phyloP scores from a whole-genome alignment of 805 yeast species.

The Barnettozyma californica region DNA sequence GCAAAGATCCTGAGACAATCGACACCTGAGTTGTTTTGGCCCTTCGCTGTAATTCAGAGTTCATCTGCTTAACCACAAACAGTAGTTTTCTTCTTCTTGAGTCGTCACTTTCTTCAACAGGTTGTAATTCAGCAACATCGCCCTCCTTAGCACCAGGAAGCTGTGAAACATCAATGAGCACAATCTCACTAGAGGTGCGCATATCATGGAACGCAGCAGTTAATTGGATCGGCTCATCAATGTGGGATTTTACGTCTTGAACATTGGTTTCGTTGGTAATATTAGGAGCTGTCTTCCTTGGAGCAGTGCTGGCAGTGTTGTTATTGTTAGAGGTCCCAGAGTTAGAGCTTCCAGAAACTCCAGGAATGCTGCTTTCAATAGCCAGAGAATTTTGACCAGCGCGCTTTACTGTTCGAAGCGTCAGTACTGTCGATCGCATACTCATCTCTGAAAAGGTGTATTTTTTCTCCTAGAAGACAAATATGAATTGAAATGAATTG shows the following conservation, averaged over 20 bases:
- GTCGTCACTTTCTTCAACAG: conserved; percentile 23
- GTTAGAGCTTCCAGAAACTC: neutral
- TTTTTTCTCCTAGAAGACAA: no score
- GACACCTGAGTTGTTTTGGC: conserved; percentile 42
- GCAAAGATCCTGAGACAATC: conserved; percentile 54
- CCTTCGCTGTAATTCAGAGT: conserved; percentile 27
- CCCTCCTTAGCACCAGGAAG: conserved; percentile 68
- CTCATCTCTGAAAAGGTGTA: conserved; percentile 6
- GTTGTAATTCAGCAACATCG: conserved; percentile 65
- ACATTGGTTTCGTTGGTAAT: neutral
- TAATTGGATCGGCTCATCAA: conserved; percentile 18
- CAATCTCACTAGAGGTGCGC: conserved; percentile 50
- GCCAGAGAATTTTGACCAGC: conserved; percentile 19
- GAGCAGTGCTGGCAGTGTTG: neutral
- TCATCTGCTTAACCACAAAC: conserved; percentile 37
- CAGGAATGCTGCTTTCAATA: conserved; percentile 18
- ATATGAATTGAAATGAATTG: no score
- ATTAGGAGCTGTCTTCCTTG: neutral
- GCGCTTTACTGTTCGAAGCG: conserved; percentile 24
- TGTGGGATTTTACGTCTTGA: conserved; percentile 1
- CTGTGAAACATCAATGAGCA: conserved; percentile 53
- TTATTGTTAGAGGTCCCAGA: neutral
- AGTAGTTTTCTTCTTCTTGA: conserved; percentile 33
- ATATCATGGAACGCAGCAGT: conserved; percentile 54
- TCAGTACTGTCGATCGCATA: conserved; percentile 26